These are phyloP conservation scores for Chrysopogon serrulatus DNA, from an alignment of 176 grass and related monocot genomes.

Conservation along the genomic window DNA sequence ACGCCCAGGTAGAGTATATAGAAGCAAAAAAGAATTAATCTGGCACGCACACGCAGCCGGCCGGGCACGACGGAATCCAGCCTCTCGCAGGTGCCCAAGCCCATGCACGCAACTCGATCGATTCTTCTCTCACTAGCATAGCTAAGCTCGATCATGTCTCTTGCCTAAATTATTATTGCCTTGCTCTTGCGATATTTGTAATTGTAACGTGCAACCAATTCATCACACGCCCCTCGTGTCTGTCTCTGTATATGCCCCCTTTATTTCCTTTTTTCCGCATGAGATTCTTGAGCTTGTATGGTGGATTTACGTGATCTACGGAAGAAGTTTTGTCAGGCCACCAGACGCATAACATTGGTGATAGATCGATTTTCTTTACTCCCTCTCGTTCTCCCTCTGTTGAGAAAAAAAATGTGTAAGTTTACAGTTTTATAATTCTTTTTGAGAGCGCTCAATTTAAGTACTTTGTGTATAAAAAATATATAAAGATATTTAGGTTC, in stretches of 20 bases:
- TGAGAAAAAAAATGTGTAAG: too few relatives aligned
- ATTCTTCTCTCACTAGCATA: neutral
- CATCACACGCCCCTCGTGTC: neutral
- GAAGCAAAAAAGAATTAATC: neutral
- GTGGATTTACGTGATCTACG: neutral
- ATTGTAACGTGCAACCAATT: neutral
- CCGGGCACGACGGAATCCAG: neutral
- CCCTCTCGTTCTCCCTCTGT: neutral
- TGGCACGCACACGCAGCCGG: neutral
- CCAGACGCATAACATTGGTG: neutral
- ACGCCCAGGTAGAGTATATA: neutral
- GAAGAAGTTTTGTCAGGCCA: neutral
- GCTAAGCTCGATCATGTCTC: neutral
- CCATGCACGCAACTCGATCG: neutral
- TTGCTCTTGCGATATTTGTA: neutral
- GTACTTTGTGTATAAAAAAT: neutral
- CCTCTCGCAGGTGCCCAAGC: neutral
- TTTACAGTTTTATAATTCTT: neutral
- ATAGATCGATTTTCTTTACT: neutral
- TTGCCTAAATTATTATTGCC: neutral
- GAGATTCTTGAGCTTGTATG: conserved; percentile 12
- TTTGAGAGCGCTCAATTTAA: neutral
- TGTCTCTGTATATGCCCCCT: neutral
- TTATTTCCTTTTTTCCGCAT: neutral
- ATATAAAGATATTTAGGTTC: too few relatives aligned